Base-by-base conservation (phyloP, 352 stramenopile genomes). In the Phytophthora sp. region DNA sequence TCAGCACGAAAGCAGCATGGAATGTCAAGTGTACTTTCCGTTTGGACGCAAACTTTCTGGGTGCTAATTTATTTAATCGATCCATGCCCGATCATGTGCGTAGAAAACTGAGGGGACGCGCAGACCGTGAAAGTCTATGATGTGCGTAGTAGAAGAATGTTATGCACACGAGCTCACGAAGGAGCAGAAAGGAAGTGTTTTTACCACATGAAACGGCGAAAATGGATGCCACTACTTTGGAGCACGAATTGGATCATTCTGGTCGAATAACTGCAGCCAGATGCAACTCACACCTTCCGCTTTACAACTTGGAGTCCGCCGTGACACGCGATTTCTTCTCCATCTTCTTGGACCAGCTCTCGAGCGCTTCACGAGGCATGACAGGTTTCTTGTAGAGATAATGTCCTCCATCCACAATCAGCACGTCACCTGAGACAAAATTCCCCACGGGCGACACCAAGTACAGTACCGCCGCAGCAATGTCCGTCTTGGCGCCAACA, bases 401-500 rank as follows among this genome's bases (percentile, higher is more conserved):
- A 47, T 88, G 63, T 53, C 75, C 89, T 51, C 90, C 90, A 57
- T 97, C 90, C 16, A 95, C 87, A 49, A 96, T 88, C 35, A 96
- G 61, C 21, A 89, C 88, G 59, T 92, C 76, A 16, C 91, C 91
- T 36, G 87, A 90, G 30, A 97, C 79, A 63, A 94, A 96, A 42
- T 77, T 81, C 1, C 79, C 89, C 3, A 83, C 90, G 11, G 79
- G 76, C 0, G 86, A 95, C 13, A 90, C 81, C 13, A 97, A 73
- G 74, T 96, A 97, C 29, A 97, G 69, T 42, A 91, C 85, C 2
- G 82, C 73, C 9, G 80, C 69, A 0, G 84, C 89, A 57, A 97
- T 97, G 58, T 97, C 91, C 27, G 69, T 77, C 71, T 95, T 97
- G 41, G 76, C 75, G 26, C 90, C 90, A n/a, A 88, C 72, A 52